Evolutionary conservation across 345 rosid species (phyloP).

Genomic region (Rhodamnia argentea): DNA sequence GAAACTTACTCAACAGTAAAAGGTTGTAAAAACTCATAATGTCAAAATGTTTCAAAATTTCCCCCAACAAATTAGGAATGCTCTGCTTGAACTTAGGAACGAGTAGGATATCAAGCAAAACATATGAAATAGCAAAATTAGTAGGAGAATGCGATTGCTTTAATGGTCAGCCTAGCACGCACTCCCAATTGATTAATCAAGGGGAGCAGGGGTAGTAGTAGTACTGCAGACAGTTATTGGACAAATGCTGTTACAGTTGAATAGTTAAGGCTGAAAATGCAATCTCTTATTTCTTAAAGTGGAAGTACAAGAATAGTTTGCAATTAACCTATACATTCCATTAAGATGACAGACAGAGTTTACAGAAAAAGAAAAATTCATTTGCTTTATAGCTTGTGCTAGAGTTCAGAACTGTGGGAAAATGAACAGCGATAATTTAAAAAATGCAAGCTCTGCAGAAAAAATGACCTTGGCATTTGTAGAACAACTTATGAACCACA

Average conservation of each 20-base stretch:
- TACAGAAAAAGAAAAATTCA: background rate
- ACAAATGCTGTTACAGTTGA: background rate
- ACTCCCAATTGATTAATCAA: background rate
- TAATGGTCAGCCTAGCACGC: background rate
- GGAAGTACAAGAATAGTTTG: background rate
- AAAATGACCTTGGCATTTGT: conserved; percentile 69
- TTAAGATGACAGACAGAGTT: background rate
- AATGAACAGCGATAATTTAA: background rate
- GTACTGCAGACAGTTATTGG: background rate
- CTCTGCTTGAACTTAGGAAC: background rate
- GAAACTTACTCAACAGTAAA: background rate
- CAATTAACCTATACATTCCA: background rate
- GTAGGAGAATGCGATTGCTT: background rate
- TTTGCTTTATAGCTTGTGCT: background rate
- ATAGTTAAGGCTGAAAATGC: background rate
- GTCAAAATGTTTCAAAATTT: background rate
- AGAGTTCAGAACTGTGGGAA: background rate
- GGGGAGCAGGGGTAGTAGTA: background rate
- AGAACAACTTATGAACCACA: conserved; percentile 94
- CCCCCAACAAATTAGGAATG: background rate
- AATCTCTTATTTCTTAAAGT: background rate
- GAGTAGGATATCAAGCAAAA: background rate
- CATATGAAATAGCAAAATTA: background rate
- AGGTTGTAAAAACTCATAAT: background rate
- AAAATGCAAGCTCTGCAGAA: background rate